Base-by-base conservation (phyloP, 1,284 basidiomycete species). In the Cutaneotrichosporon sp. region DNA sequence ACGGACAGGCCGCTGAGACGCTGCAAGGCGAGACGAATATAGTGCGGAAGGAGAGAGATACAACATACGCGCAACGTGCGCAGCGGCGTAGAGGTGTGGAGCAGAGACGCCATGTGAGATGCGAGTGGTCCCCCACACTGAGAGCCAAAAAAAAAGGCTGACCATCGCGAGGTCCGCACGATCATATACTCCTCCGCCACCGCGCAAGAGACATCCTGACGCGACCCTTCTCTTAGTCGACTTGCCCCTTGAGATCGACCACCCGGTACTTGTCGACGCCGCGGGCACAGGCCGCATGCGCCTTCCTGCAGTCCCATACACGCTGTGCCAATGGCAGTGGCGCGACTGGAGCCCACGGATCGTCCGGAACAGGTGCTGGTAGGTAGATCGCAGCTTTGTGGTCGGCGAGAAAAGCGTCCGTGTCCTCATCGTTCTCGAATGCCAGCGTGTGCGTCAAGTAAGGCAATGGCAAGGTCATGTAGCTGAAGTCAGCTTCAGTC, bases 371-470 rank as follows among this genome's bases (percentile, higher is more conserved):
- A 44, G 59, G 46, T 26, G 43, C 3, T 4, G 26, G 33, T 26
- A 80, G 79, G 77, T 86, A 96, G 55, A 79, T 76, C 20, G 82
- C 83, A 5, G 84, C 86, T 38, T 82, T 77, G 73, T 92, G 86
- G 47, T 82, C 75, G 54, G 75, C 70, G 24, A 98, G 78, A 73
- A 96, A 97, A 46, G 80, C 75, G 65, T 83, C 79, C 9, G 86
- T 79, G 44, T 84, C 82, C 45, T 80, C 74, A 35, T 83, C 66
- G 12, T 79, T 77, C 19, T 90, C 87, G 75, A 96, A 97, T 22
- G 84, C 89, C 52, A 98, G 84, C 68, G 92, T 88, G 57, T 82
- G 78, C 57, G 82, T 81, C 54, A 98, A 77, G 75, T 90, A 90
- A 3, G 79, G 61, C 44, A 98, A 78, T n/a, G 87, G 79, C 20